Base-by-base conservation (phyloP, 2,329 filamentous ascomycete species). In the Rutstroemia sydowiana region DNA sequence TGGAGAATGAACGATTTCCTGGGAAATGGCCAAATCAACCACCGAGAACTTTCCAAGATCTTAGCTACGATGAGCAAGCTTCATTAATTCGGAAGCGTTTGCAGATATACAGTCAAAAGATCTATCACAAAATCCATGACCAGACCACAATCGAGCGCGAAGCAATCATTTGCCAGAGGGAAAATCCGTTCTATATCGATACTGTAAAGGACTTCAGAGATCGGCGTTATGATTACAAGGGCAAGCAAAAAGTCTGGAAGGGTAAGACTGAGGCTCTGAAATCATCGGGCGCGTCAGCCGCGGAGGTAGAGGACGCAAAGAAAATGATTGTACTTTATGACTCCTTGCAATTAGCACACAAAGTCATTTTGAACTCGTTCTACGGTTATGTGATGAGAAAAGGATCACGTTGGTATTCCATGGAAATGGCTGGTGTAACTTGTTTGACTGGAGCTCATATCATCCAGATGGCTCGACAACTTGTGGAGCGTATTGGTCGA, bases 381-480 rank as follows among this genome's bases (percentile, higher is more conserved):
- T 98, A 98, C 62, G 93, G 93, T 57, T 98, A 98, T 66, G 93
- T 97, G 68, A 98, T 98, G 93, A 80, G 93, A 73, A 98, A 98
- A 68, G 93, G 93, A 31, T 98, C 93, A 34, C 83, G 93, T 51
- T 98, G 93, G 93, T 98, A 98, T 67, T 98, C 93, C 16, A 85
- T 98, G 79, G 93, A 98, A 68, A 98, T 98, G 93, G 93, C 95
- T 14, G 93, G 93, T 61, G 93, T 98, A 4, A 98, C 93, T 39
- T 98, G 93, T 72, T 74, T 98, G 68, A 98, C 93, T 1, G 93
- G 93, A 56, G 93, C 93, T 30, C 88, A 84, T 39, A 98, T 98
- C 66, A 98, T 98, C 67, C 93, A 98, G 65, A 83, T 98, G 78
- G 95, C 93, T 16, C 82, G 92, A 64, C 85, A 93, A 62, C 78